Percentiles rank a stretch among this genome's conserved stretches.
Evolutionary conservation across 176 grass and related monocot genomes (phyloP).

Genomic region (Oryza punctata): DNA sequence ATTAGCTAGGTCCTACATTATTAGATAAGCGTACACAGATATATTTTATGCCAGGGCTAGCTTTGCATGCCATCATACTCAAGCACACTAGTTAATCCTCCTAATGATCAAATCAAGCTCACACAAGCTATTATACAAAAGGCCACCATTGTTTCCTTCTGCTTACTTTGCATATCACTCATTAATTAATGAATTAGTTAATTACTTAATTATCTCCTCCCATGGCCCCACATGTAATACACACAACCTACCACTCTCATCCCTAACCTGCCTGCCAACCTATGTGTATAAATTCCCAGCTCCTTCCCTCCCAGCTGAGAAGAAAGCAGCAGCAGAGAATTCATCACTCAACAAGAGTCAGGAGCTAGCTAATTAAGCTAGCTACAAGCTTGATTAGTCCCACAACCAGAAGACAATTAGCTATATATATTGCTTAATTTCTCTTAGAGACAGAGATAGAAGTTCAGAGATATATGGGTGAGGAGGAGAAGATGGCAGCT

Average conservation of each 20-base stretch:
- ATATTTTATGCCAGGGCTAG: constrained; percentile 38
- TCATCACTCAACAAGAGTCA: constrained; percentile 14
- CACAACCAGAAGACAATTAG: not conserved
- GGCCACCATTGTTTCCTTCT: not conserved
- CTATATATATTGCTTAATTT: not conserved
- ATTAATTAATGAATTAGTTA: not conserved
- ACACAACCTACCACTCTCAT: not conserved
- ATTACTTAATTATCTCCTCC: constrained; percentile 16
- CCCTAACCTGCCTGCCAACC: constrained; percentile 19
- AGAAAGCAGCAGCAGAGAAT: constrained; percentile 11
- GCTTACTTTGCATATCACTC: constrained; percentile 27
- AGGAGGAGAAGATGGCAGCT: not conserved
- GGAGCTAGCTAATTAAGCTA: not conserved
- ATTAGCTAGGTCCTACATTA: constrained; percentile 34
- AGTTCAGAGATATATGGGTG: not conserved
- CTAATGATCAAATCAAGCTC: constrained; percentile 53
- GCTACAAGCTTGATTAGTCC: constrained; percentile 22
- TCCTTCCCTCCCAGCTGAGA: constrained; percentile 36
- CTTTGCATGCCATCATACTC: constrained; percentile 40
- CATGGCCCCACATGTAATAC: constrained; percentile 18
- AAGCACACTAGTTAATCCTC: constrained; percentile 19
- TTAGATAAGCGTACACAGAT: constrained; percentile 34
- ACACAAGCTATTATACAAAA: constrained; percentile 45
- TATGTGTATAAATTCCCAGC: constrained; percentile 49
- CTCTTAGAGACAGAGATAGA: not conserved